Percentiles rank a stretch among this genome's conserved stretches.
Conservation (phyloP, 441 rosid genomes). For the Adansonia grandidieri region DNA sequence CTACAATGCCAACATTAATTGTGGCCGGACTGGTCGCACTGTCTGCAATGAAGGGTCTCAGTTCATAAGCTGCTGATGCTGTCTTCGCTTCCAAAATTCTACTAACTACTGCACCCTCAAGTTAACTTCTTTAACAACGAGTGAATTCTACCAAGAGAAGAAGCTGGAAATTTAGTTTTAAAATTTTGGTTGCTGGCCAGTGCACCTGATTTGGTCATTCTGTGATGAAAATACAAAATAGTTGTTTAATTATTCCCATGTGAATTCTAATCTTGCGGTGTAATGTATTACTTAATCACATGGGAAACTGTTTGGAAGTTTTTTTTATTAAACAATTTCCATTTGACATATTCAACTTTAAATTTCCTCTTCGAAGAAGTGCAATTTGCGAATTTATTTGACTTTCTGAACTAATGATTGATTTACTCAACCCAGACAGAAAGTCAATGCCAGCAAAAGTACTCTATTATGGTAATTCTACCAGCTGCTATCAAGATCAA, state of each 20-base stretch:
- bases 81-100: conserved; percentile 44
- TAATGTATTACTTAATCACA: conserved; percentile 14
- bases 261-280: neutral
- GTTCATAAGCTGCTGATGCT: conserved; percentile 55
- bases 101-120: conserved; percentile 44
- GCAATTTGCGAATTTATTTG: conserved; percentile 14
- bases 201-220: neutral
- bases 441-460: conserved; percentile 23
- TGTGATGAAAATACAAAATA: neutral
- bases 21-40: conserved; percentile 49
- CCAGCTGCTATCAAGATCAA: neutral
- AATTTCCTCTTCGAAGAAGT: neutral
- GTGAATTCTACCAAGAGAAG: conserved; percentile 7
- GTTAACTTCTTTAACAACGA: conserved; percentile 30
- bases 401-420: conserved; percentile 9
- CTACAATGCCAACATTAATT: conserved; percentile 43
- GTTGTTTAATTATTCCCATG: neutral
- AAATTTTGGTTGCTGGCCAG: neutral
- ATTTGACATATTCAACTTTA: neutral
- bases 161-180: neutral
- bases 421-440: conserved; percentile 5
- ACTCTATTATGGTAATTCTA: neutral
- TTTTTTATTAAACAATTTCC: conserved; percentile 11
- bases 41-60: conserved; percentile 47
- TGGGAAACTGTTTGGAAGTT: neutral